Evolutionary conservation across 257 asterid genomes (phyloP).

Genomic region (Ajuga chamaepitys): DNA sequence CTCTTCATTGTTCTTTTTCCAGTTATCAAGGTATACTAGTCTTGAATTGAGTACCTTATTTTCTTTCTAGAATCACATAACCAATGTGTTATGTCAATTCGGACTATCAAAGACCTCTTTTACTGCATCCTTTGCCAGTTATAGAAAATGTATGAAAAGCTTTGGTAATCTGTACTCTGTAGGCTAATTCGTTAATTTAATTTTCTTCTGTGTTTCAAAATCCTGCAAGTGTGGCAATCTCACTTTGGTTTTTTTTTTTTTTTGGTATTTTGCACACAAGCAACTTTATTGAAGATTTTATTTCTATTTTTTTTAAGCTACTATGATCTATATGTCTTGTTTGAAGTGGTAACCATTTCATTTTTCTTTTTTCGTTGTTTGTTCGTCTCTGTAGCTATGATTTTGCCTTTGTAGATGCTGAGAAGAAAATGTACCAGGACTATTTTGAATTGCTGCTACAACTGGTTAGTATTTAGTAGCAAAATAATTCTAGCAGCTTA

Average conservation of each 20-base stretch:
- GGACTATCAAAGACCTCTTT: neutral
- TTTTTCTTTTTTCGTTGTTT: constrained; percentile 9
- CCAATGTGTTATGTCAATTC: neutral
- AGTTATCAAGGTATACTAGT: no score
- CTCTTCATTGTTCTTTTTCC: neutral
- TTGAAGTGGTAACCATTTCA: constrained; percentile 8
- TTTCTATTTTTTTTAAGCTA: neutral
- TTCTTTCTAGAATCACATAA: neutral
- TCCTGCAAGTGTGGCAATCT: neutral
- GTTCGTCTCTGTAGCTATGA: constrained; percentile 55
- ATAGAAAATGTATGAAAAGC: neutral
- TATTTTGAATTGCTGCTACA: constrained; percentile 83
- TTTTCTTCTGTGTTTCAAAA: neutral
- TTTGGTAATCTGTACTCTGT: neutral
- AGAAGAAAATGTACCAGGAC: constrained; percentile 82
- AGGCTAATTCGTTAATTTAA: neutral
- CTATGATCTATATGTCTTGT: neutral
- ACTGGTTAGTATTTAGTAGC: constrained; percentile 77
- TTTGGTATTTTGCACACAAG: neutral
- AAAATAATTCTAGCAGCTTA: constrained; percentile 4
- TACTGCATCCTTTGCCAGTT: neutral
- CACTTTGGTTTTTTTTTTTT: neutral
- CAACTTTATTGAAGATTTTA: neutral
- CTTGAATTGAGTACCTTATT: neutral
- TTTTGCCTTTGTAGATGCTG: constrained; percentile 93